phyloP scores from a whole-genome alignment of 192 early-diverging fungal species.

The Coemansia sp. region DNA sequence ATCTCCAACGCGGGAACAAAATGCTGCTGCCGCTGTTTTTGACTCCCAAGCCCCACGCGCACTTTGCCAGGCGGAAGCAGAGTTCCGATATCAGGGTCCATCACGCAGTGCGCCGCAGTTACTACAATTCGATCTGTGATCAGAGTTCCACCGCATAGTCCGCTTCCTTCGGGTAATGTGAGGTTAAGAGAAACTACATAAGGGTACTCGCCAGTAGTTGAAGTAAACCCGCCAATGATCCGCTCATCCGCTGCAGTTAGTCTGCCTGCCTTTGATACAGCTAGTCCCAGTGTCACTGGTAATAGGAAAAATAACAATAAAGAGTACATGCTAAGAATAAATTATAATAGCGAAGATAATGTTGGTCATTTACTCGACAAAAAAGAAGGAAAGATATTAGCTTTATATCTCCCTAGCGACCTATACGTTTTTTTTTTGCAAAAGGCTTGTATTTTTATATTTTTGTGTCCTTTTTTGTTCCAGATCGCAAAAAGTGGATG shows the following conservation, averaged over 20 bases:
- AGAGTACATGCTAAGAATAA: not conserved
- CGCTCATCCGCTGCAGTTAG: constrained; percentile 14
- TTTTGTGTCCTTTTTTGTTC: not conserved
- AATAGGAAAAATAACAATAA: not conserved
- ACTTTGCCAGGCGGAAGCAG: constrained; percentile 7
- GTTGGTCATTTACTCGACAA: not conserved
- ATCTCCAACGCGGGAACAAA: constrained; percentile 11
- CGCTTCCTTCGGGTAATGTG: constrained; percentile 4
- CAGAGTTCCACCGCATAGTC: constrained; percentile 46
- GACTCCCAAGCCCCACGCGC: constrained; percentile 28
- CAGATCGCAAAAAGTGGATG: not conserved
- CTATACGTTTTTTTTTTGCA: not conserved
- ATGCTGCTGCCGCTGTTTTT: constrained; percentile 13
- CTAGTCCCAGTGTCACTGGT: constrained; percentile 1
- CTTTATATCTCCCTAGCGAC: not conserved
- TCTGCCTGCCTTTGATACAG: not conserved
- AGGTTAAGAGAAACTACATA: constrained; percentile 31
- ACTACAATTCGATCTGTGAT: constrained; percentile 29
- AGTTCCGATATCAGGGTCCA: constrained; percentile 10
- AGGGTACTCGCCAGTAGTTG: constrained; percentile 23
- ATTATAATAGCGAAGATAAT: not conserved
- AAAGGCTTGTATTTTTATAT: not conserved
- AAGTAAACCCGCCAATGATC: constrained; percentile 33
- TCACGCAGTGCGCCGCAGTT: constrained; percentile 51
- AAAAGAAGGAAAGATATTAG: not conserved